Evolutionary conservation across 2,329 filamentous ascomycete genomes (phyloP).

Genomic region (Trichoderma harzianum): DNA sequence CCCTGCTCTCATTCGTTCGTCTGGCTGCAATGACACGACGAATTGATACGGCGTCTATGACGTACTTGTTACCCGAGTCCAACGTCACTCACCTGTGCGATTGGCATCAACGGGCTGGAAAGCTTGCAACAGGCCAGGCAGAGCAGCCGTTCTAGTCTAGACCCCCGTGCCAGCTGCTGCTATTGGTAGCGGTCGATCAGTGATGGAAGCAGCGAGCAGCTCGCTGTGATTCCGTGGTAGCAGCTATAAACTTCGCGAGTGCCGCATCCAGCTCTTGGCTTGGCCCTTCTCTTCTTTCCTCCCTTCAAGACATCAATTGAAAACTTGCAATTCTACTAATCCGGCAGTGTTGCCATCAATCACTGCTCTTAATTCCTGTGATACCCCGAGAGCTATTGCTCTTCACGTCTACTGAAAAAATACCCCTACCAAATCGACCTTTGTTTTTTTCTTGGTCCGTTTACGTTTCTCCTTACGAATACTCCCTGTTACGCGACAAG

Average conservation of each 20-base stretch:
- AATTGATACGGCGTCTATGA: constrained; percentile 26
- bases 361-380: not conserved
- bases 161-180: not conserved
- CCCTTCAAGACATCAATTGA: constrained; percentile 8
- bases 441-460: not conserved
- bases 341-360: not conserved
- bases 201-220: not conserved
- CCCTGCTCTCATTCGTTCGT: not conserved
- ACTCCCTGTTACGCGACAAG: not conserved
- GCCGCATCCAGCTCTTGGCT: not conserved
- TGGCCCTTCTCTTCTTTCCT: constrained; percentile 12
- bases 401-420: not conserved
- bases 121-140: not conserved
- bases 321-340: not conserved
- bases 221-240: not conserved
- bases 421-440: not conserved
- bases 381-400: constrained; percentile 11
- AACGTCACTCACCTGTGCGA: constrained; percentile 33
- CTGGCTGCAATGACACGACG: not conserved
- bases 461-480: not conserved
- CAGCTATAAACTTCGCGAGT: not conserved
- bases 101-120: constrained; percentile 17
- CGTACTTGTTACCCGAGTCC: constrained; percentile 32
- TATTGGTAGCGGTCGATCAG: not conserved
- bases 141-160: not conserved